Evolutionary conservation across 2,329 filamentous ascomycete genomes (phyloP), one percentile per base, ranked within the genome.

Genomic region (Pyrenophora graminea): DNA sequence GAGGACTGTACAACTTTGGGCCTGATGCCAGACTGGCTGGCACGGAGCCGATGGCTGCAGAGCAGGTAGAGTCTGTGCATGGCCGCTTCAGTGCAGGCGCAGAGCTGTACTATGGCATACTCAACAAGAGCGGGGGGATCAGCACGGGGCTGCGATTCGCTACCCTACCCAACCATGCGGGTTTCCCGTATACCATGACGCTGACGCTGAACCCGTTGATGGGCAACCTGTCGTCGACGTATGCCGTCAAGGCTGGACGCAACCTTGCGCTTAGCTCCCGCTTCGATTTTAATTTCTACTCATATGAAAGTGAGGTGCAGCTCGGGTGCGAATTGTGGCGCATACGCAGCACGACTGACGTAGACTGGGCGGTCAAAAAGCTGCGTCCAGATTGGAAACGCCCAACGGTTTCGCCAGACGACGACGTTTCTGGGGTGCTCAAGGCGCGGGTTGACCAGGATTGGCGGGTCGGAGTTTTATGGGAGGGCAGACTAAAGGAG

Each of bases 201-300:
- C 77, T 97, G 63, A 97, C 93, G 6, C 75, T 97, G 41, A 97
- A 96, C 63, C 94, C 94, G 3, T 79, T 99, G 41, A 97, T 97
- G 85, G 94, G 94, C 15, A 96, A 90, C 68, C 81, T 99, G 53
- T 92, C 89, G 50, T 90, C 91, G 31, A 96, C 86, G 13, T 99
- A 99, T 71, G 90, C 94, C 0, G 90, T 97, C 40, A 88, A 90
- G 66, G 93, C 93, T 2, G 91, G 91, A 3, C 84, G 84, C 30
- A 85, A 91, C 64, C 84, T 96, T 61, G 89, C 91, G 9, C 82
- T 99, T 42, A 94, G 91, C 58, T 95, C 91, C 18, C 86, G 89
- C 42, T 93, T 97, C 76, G 91, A 95, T 68, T 99, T 99, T 76
- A 99, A 99, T 67, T 89, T 97, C 42, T 97, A 97, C 76, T 96